A percentile compares a stretch with the other conserved stretches of the same genome.
Conservation (phyloP, 768 basidiomycete species). For the Collybia nuda region DNA sequence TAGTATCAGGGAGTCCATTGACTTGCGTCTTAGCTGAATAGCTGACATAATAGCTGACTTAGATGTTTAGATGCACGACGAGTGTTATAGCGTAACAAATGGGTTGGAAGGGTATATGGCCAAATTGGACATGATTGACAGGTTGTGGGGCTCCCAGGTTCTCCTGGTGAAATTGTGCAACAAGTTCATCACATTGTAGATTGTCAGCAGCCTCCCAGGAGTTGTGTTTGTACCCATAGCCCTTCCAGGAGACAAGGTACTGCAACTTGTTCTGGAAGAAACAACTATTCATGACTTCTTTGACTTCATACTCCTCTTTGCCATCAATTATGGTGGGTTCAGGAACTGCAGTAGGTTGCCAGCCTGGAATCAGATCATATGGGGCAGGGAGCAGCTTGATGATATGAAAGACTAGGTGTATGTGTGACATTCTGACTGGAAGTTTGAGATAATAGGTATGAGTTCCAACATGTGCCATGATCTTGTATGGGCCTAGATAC, state of each 20-base stretch:
- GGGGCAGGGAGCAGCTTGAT: conserved; percentile 3
- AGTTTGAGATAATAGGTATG: conserved; percentile 14
- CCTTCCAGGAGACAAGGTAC: conserved; percentile 6
- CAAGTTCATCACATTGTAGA: neutral
- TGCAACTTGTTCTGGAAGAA: conserved; percentile 4
- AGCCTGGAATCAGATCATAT: conserved; percentile 4
- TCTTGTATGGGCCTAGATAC: neutral
- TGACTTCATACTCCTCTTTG: conserved; percentile 11
- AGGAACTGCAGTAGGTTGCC: neutral
- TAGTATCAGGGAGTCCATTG: too few relatives aligned
- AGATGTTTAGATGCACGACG: too few relatives aligned
- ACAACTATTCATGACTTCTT: conserved; percentile 10
- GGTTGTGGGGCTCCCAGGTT: too few relatives aligned
- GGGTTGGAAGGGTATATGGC: too few relatives aligned
- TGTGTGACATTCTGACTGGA: conserved; percentile 6
- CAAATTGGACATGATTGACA: too few relatives aligned
- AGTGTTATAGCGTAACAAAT: too few relatives aligned
- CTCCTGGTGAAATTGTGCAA: too few relatives aligned
- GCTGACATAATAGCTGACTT: too few relatives aligned
- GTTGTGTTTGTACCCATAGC: conserved; percentile 1
- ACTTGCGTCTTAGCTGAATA: too few relatives aligned
- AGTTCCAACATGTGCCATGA: neutral
- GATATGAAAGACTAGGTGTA: conserved; percentile 17
- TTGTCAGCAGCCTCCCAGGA: neutral
- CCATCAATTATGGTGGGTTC: conserved; percentile 5